These are phyloP conservation scores for Heterobasidion annosum DNA, from an alignment of 1,284 basidiomycete species.

Conservation along the genomic window DNA sequence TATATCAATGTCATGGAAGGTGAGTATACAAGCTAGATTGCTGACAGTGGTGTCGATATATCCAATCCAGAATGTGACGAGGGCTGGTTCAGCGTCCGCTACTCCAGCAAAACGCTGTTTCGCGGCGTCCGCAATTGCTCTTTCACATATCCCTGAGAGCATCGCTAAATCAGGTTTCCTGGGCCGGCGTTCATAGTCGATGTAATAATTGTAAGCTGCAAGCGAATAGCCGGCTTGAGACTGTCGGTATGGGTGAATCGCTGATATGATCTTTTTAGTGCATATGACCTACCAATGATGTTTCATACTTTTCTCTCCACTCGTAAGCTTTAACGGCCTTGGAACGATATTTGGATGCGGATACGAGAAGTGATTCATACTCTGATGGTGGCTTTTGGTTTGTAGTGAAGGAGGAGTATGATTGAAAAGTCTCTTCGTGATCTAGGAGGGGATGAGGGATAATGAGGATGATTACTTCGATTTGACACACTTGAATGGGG, in stretches of 20 bases:
- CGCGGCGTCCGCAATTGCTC: slow-evolving; percentile 68
- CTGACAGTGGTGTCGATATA: slow-evolving; percentile 39
- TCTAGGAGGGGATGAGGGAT: slow-evolving; percentile 24
- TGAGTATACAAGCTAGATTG: neutral
- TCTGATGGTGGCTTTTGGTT: slow-evolving; percentile 59
- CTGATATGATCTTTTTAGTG: neutral
- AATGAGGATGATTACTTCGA: neutral
- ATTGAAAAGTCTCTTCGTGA: slow-evolving; percentile 71
- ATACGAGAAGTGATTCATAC: slow-evolving; percentile 71
- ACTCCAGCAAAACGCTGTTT: slow-evolving; percentile 43
- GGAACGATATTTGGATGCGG: slow-evolving; percentile 63
- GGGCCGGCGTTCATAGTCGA: slow-evolving; percentile 52
- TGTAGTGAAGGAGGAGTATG: slow-evolving; percentile 84
- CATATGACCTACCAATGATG: slow-evolving; percentile 37
- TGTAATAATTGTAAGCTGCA: slow-evolving; percentile 55
- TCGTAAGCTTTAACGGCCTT: slow-evolving; percentile 52
- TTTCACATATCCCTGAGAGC: slow-evolving; percentile 61
- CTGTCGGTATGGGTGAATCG: slow-evolving; percentile 19
- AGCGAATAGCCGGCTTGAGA: slow-evolving; percentile 38
- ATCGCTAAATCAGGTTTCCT: slow-evolving; percentile 59
- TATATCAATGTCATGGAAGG: neutral
- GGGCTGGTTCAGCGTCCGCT: slow-evolving; percentile 41
- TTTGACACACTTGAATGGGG: slow-evolving; percentile 54
- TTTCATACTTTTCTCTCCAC: slow-evolving; percentile 53
- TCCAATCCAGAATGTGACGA: slow-evolving; percentile 56